A percentile compares a stretch with the other conserved stretches of the same genome.
phyloP scores from a whole-genome alignment of 257 asterid species.

The Paulownia fortunei region DNA sequence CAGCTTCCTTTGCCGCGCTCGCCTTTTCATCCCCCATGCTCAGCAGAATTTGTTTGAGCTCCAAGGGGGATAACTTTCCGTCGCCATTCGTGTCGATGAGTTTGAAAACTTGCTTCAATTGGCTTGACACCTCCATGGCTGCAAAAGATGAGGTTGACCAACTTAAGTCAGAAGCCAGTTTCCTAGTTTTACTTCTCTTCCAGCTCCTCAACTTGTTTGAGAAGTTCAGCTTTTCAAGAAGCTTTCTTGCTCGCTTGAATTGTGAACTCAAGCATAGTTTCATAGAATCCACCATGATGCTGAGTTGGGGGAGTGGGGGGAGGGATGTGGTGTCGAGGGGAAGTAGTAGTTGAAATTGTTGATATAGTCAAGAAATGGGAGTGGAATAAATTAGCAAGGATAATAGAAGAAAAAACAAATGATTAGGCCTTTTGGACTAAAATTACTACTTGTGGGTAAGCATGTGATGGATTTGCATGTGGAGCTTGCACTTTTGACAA shows the following conservation, averaged over 20 bases:
- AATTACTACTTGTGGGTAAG: conserved; percentile 6
- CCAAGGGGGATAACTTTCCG: conserved; percentile 62
- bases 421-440: conserved; percentile 19
- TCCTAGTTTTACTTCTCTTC: conserved; percentile 33
- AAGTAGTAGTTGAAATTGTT: neutral
- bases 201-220: conserved; percentile 27
- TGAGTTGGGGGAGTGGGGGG: neutral
- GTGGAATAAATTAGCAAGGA: neutral
- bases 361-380: conserved; percentile 36
- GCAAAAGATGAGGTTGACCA: conserved; percentile 46
- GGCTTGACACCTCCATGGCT: conserved; percentile 52
- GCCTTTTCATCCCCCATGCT: conserved; percentile 50
- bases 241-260: conserved; percentile 31
- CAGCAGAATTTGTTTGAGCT: conserved; percentile 48
- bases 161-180: conserved; percentile 33
- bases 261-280: conserved; percentile 39
- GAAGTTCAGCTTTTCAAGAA: conserved; percentile 29
- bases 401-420: conserved; percentile 3
- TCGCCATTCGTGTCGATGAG: conserved; percentile 72
- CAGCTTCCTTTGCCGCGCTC: conserved; percentile 54
- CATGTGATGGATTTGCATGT: conserved; percentile 28
- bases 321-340: neutral
- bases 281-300: conserved; percentile 41
- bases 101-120: conserved; percentile 60
- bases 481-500: conserved; percentile 26